A percentile compares a stretch with the other conserved stretches of the same genome.
Evolutionary conservation across 2,329 filamentous ascomycete genomes (phyloP).

Genomic region (Penicillium polonicum): DNA sequence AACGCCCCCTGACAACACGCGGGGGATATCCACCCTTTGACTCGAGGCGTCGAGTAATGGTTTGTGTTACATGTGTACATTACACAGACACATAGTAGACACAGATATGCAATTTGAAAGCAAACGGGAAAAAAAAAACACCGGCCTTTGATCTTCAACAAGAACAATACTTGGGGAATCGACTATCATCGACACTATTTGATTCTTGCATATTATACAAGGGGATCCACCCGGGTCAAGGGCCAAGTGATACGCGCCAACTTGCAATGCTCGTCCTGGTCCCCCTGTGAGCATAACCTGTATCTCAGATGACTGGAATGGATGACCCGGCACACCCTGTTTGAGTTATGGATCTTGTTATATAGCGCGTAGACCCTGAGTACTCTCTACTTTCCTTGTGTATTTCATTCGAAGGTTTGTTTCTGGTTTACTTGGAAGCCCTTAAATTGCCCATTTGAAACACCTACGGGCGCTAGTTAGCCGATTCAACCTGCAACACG

Average conservation of each 20-base stretch:
- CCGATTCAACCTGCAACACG: conserved; percentile 18
- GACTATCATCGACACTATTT: not conserved
- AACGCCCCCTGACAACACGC: conserved; percentile 5
- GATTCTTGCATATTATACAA: not conserved
- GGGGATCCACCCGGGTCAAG: conserved; percentile 5
- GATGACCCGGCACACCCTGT: conserved; percentile 17
- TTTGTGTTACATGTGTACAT: not conserved
- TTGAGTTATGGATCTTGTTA: conserved; percentile 10
- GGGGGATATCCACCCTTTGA: not conserved
- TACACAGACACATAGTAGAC: not conserved
- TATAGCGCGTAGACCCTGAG: conserved; percentile 24
- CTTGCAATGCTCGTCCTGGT: conserved; percentile 12
- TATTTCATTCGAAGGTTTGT: not conserved
- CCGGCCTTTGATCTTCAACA: not conserved
- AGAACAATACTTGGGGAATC: not conserved
- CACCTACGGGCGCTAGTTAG: not conserved
- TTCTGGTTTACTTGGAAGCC: not conserved
- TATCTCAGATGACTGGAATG: conserved; percentile 21
- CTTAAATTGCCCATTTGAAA: not conserved
- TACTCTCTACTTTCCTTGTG: not conserved
- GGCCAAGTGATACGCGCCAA: conserved; percentile 6
- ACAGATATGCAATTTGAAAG: not conserved
- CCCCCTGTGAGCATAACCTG: not conserved
- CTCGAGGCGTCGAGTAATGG: not conserved
- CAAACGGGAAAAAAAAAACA: too few species aligned